Evolutionary conservation across 2,329 filamentous ascomycete genomes (phyloP).

Genomic region (Fusarium sp.): DNA sequence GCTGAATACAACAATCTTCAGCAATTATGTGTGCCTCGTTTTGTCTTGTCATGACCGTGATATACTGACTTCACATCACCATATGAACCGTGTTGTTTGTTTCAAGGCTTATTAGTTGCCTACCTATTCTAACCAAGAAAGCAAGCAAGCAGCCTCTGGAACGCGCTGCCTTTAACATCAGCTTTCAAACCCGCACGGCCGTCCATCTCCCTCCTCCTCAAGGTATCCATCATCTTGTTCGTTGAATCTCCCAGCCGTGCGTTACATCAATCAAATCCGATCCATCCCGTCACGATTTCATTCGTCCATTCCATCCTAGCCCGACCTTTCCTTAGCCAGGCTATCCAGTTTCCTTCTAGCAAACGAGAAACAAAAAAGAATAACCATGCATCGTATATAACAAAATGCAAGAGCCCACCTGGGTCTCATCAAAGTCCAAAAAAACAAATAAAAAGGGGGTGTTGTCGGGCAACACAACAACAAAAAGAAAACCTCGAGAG

Average conservation of each 20-base stretch:
- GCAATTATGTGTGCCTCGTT: not conserved
- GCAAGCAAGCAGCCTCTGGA: slow-evolving; percentile 8
- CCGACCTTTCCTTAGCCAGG: not conserved
- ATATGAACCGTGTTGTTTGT: not conserved
- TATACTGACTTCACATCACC: not conserved
- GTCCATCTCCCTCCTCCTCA: not conserved
- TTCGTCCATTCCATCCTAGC: slow-evolving; percentile 6
- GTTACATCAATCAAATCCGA: slow-evolving; percentile 28
- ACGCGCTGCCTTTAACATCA: not conserved
- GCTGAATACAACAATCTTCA: slow-evolving; percentile 30
- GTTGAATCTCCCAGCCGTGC: slow-evolving; percentile 2
- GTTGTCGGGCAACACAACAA: not conserved
- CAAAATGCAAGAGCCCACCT: not conserved
- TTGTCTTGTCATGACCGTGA: not conserved
- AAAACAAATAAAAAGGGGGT: not conserved
- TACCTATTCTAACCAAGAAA: slow-evolving; percentile 16
- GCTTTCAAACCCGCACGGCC: not conserved
- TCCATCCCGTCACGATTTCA: slow-evolving; percentile 2
- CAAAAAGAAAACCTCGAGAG: not conserved
- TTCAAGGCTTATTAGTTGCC: slow-evolving; percentile 15
- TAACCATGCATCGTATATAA: slow-evolving; percentile 23
- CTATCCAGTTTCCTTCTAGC: slow-evolving; percentile 9
- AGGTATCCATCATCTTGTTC: slow-evolving; percentile 3
- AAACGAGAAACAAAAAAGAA: slow-evolving; percentile 7
- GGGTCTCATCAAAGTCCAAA: not conserved